Evolutionary conservation across 2,329 filamentous ascomycete species (phyloP).

Genomic region (Pseudogymnoascus sp.): DNA sequence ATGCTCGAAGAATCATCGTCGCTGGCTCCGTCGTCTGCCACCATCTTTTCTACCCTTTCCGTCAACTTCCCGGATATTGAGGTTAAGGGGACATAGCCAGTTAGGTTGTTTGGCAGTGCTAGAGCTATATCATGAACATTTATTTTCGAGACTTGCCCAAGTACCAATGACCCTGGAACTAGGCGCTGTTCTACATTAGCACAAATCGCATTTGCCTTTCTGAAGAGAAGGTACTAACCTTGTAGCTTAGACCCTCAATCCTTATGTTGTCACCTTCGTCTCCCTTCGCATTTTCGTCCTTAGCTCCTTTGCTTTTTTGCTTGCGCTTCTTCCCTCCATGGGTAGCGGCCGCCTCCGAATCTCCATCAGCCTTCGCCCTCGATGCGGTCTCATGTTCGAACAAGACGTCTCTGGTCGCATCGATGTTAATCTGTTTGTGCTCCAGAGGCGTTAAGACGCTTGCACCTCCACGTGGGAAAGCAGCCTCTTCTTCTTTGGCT

Average conservation of each 20-base stretch:
- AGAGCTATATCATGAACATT: conserved; percentile 71
- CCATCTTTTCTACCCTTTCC: conserved; percentile 58
- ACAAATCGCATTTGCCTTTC: conserved; percentile 13
- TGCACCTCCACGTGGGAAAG: conserved; percentile 88
- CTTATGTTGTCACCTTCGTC: conserved; percentile 48
- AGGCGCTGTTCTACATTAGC: conserved; percentile 51
- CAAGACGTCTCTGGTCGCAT: conserved; percentile 84
- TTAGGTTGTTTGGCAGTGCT: conserved; percentile 85
- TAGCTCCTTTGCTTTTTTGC: conserved; percentile 43
- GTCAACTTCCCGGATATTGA: conserved; percentile 78
- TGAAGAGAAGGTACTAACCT: conserved; percentile 44
- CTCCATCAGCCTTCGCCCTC: conserved; percentile 33
- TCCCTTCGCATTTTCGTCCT: conserved; percentile 42
- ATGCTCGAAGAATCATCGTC: conserved; percentile 33
- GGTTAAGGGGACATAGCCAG: conserved; percentile 84
- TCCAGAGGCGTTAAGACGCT: conserved; percentile 88
- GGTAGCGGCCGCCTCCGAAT: conserved; percentile 21
- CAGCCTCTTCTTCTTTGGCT: conserved; percentile 69
- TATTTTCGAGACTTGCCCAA: conserved; percentile 79
- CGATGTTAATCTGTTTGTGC: conserved; percentile 90
- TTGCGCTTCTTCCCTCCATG: conserved; percentile 40
- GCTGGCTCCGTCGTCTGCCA: conserved; percentile 49
- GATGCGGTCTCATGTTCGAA: conserved; percentile 68
- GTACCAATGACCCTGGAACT: conserved; percentile 74
- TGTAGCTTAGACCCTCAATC: conserved; percentile 83